Evolutionary conservation across 495 filamentous ascomycete genomes (phyloP), one percentile per base, ranked within the genome.

Genomic region (Beverwykella pulmonaria): DNA sequence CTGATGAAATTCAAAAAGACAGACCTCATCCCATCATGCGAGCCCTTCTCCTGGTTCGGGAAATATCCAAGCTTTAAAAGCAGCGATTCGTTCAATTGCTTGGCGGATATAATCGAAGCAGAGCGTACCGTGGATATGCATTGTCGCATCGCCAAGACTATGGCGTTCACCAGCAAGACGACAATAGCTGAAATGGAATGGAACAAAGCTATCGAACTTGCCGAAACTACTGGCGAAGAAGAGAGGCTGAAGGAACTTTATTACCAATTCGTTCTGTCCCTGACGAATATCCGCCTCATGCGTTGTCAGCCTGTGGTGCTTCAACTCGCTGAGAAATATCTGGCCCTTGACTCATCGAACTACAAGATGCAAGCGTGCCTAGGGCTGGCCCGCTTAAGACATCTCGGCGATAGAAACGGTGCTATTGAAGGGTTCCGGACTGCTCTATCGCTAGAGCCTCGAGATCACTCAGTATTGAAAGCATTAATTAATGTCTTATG

Each of bases 181-280:
- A 17, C 44, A n/a, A 48, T 48, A 17, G 44, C 44, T 6, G 44
- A 48, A 48, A 48, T 48, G 15, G 44, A 48, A 23, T 48, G 44
- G 44, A 48, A 48, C 44, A 48, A 48, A 48, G 44, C 44, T 23
- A 48, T 48, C n/a, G 44, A 48, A 23, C 44, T 48, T 48, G 44
- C 20, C 44, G 20, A 48, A 17, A 48, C 17, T 48, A 48, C 4
- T 19, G 44, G 44, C n/a, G 20, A 48, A 17, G 44, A 48, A 48
- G 44, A 48, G 20, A 23, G 44, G 44, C 20, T 48, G 5, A 48
- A 48, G 44, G 44, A 48, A 17, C 44, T 48, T n/a, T 48, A 48
- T 48, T 48, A 48, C 15, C 17, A 48, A 48, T 48, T 48, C 44
- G 44, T 23, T 23, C 44, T 48, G 44, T 48, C 44, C n/a, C 44